phyloP scores from a whole-genome alignment of 495 filamentous ascomycete species.

The Aspergillus sclerotiicarbonarius region DNA sequence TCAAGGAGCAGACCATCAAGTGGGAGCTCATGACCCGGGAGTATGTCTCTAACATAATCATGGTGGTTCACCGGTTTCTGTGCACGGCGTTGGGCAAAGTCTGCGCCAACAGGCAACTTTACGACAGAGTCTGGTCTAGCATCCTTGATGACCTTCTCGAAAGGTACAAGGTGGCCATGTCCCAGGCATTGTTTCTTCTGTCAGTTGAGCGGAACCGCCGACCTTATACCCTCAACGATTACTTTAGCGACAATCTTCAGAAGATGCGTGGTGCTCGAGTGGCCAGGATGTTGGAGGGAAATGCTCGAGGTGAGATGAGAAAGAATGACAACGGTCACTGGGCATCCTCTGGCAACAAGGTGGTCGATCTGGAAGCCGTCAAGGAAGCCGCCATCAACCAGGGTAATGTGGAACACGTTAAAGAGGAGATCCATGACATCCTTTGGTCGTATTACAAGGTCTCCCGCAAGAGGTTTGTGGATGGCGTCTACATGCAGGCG shows the following conservation, averaged over 20 bases:
- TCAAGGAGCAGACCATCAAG: conserved; percentile 54
- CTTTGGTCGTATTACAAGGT: conserved; percentile 62
- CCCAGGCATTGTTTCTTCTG: conserved; percentile 47
- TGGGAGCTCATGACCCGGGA: conserved; percentile 47
- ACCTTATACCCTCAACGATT: conserved; percentile 52
- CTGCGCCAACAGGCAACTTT: conserved; percentile 39
- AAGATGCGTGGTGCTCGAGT: conserved; percentile 23
- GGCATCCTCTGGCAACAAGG: neutral
- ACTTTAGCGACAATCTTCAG: conserved; percentile 50
- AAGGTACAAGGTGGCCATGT: conserved; percentile 43
- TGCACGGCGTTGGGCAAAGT: conserved; percentile 28
- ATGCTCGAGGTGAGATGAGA: neutral
- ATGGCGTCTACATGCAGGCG: conserved; percentile 50
- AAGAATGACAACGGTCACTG: neutral
- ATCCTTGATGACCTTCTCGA: conserved; percentile 43
- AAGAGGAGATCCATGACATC: conserved; percentile 56
- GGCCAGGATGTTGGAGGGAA: neutral
- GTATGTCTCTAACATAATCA: conserved; percentile 48
- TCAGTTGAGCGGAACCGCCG: conserved; percentile 44
- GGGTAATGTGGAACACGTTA: conserved; percentile 46
- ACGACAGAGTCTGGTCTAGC: conserved; percentile 33
- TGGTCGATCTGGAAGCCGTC: conserved; percentile 24
- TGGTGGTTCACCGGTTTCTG: conserved; percentile 49
- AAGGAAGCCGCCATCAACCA: conserved; percentile 21
- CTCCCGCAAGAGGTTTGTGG: conserved; percentile 53